phyloP scores from a whole-genome alignment of 164 flowering plant genomes.

The Liriodendron chinense region DNA sequence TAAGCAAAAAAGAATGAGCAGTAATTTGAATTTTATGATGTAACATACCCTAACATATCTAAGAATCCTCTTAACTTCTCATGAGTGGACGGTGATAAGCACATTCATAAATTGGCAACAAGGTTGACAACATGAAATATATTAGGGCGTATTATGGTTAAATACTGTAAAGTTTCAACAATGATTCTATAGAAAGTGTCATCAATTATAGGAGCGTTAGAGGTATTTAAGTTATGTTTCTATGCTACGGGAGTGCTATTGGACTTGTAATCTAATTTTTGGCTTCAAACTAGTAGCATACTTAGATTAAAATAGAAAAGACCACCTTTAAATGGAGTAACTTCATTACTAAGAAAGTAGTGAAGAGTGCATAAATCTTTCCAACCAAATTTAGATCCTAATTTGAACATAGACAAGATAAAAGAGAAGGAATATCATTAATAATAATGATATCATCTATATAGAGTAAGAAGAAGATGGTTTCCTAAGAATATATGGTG shows the following conservation, averaged over 20 bases:
- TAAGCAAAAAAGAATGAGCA: background rate
- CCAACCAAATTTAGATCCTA: background rate
- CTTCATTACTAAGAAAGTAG: background rate
- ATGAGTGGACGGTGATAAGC: background rate
- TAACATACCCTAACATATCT: background rate
- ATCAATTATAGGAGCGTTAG: background rate
- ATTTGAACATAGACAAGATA: background rate
- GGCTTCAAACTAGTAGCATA: background rate
- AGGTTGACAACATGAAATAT: background rate
- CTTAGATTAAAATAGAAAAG: background rate
- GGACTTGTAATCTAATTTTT: background rate
- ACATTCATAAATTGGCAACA: background rate
- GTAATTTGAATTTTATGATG: background rate
- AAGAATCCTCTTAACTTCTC: background rate
- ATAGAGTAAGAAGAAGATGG: no score
- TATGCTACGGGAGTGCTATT: background rate
- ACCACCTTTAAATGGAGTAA: background rate
- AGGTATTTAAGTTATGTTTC: no score
- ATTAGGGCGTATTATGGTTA: background rate
- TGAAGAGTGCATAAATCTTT: background rate
- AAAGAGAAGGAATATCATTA: background rate
- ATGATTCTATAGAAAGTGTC: background rate
- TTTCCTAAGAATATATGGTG: background rate
- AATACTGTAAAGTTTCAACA: no score
- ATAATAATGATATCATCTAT: background rate